Evolutionary conservation across 2,329 filamentous ascomycete genomes (phyloP).

Genomic region (Trichoderma polysporum): DNA sequence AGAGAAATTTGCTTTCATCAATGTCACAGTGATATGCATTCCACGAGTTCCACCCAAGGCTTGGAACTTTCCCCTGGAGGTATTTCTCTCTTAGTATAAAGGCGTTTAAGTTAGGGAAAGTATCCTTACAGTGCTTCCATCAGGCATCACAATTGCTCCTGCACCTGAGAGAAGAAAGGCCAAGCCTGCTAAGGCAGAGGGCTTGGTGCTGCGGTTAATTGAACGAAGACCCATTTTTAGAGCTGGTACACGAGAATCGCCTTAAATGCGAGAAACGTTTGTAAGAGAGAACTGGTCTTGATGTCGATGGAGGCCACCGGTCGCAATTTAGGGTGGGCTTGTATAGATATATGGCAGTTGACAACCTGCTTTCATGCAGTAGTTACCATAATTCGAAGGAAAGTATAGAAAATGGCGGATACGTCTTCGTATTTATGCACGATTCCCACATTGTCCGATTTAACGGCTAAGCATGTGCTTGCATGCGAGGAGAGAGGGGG

Average conservation of each 20-base stretch:
- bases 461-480: not conserved
- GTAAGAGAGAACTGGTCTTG: not conserved
- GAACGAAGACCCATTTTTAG: not conserved
- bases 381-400: not conserved
- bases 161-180: not conserved
- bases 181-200: slow-evolving; percentile 1
- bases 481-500: not conserved
- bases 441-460: not conserved
- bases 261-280: not conserved
- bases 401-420: not conserved
- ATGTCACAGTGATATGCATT: slow-evolving; percentile 54
- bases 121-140: slow-evolving; percentile 10
- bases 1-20: slow-evolving; percentile 48
- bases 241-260: not conserved
- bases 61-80: slow-evolving; percentile 33
- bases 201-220: not conserved
- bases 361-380: not conserved
- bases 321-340: not conserved
- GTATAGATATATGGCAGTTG: not conserved
- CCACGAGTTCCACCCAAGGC: slow-evolving; percentile 53
- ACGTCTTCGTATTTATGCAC: not conserved
- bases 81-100: not conserved
- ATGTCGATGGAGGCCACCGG: too few relatives aligned
- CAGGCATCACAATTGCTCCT: slow-evolving; percentile 13
- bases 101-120: not conserved